Evolutionary conservation across 139 green algal genomes (phyloP), one percentile per base, ranked within the genome.

Genomic region (Coelastrella sp.): DNA sequence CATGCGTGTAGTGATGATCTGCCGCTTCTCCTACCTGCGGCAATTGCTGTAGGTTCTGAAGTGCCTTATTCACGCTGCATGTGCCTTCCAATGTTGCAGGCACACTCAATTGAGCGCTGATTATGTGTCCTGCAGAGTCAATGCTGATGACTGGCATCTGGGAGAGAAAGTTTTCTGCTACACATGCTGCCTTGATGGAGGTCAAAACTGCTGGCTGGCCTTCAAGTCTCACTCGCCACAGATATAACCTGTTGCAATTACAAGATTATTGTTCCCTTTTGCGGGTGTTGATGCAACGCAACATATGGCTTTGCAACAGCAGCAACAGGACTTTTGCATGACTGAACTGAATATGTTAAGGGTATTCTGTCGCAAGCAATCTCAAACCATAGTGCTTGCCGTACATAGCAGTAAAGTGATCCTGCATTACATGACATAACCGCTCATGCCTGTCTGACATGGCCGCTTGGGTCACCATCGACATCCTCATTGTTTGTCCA

Each of bases 161-260:
- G 11, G 27, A 11, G n/a, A 7, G 19, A 2, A 82, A 32, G 23
- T 69, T 38, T 25, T 69, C 15, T 27, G 75, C 75, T 2, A 82
- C n/a, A 60, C 75, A 82, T 2, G 75, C 51, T 27, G 75, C 51
- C 17, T 82, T 69, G 53, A 82, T 82, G 19, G 75, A 82, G 2
- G 75, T 82, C 8, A 71, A 53, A 11, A 82, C 48, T 27, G 75
- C n/a, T 15, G 75, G 75, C 35, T 82, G 75, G 23, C 53, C 53
- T 23, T 51, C 34, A 3, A 63, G 75, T 15, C 38, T 40, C 6
- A 82, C 40, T 0, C 75, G 75, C 75, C 75, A 82, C 3, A 71
- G 75, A 53, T 82, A 82, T 53, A 82, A 32, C 23, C 75, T 82
- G 75, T 23, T 71, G 53, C 72, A 80, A 21, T 45, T 45, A 23